phyloP scores from a whole-genome alignment of 768 basidiomycete genomes.

The Lactarius sp. region DNA sequence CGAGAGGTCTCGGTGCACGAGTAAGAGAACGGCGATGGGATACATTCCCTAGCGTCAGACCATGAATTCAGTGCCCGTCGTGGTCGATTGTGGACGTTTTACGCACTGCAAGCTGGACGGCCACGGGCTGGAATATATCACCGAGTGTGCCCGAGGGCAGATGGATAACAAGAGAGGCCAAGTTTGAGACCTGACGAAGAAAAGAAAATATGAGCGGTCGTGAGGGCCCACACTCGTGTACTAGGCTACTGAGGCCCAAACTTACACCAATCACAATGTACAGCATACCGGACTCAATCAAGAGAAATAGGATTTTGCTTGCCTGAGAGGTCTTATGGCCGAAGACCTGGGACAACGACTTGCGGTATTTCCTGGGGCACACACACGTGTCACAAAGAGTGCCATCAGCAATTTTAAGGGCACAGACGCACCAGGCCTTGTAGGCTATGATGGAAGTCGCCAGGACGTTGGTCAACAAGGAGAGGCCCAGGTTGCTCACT shows the following conservation, averaged over 20 bases:
- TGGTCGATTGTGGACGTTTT: not conserved
- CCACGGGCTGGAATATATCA: not conserved
- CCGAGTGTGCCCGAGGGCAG: not conserved
- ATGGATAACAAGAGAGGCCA: not conserved
- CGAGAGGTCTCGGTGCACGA: not conserved
- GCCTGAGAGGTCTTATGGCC: not conserved
- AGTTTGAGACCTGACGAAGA: not conserved
- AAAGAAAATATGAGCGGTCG: not conserved
- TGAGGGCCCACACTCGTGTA: not conserved
- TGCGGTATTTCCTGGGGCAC: not conserved
- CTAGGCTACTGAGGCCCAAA: not conserved
- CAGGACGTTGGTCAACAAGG: slow-evolving; percentile 7
- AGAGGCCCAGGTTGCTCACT: not conserved
- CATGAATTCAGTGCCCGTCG: not conserved
- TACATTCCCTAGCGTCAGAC: slow-evolving; percentile 8
- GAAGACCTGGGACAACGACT: not conserved
- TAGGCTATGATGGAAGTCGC: slow-evolving; percentile 1
- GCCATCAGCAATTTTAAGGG: not conserved
- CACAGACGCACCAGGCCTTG: slow-evolving; percentile 5
- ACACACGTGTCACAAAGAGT: not conserved
- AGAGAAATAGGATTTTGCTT: not conserved
- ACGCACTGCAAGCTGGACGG: slow-evolving; percentile 10
- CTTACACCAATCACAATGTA: slow-evolving; percentile 11
- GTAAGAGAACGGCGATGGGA: slow-evolving; percentile 7
- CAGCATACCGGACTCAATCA: slow-evolving; percentile 11